These are phyloP conservation scores for Linderina pennispora DNA, from an alignment of 192 early-diverging fungal species.

Conservation along the genomic window DNA sequence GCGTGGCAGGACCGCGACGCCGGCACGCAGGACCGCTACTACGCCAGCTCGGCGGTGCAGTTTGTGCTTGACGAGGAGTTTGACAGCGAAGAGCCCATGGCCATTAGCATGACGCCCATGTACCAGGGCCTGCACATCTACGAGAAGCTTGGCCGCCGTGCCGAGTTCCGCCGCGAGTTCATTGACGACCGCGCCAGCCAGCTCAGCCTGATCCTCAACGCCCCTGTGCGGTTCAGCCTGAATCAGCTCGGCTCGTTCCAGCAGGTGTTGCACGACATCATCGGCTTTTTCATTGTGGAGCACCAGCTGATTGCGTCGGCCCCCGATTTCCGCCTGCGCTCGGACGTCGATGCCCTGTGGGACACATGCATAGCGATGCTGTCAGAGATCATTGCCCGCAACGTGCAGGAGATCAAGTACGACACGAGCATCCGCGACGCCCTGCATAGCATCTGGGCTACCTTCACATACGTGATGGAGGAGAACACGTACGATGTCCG, in stretches of 20 bases:
- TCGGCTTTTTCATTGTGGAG: constrained; percentile 97
- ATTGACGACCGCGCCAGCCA: constrained; percentile 88
- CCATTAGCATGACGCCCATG: constrained; percentile 90
- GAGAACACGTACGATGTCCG: constrained; percentile 37
- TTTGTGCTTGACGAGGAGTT: constrained; percentile 78
- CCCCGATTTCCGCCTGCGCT: constrained; percentile 79
- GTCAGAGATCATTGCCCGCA: constrained; percentile 68
- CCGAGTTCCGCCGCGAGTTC: constrained; percentile 80
- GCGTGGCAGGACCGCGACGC: constrained; percentile 41
- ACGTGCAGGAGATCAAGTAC: constrained; percentile 69
- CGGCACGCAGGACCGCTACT: constrained; percentile 29
- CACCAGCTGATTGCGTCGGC: constrained; percentile 82
- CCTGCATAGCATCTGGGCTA: constrained; percentile 71
- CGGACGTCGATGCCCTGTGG: constrained; percentile 87
- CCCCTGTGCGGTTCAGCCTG: constrained; percentile 59
- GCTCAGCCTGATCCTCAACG: constrained; percentile 75
- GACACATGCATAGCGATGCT: constrained; percentile 77
- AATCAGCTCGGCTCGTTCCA: constrained; percentile 55
- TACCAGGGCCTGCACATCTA: constrained; percentile 97
- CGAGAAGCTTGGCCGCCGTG: constrained; percentile 82
- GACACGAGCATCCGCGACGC: constrained; percentile 68
- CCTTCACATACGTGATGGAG: constrained; percentile 91
- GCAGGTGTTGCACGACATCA: constrained; percentile 78
- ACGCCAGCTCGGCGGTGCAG: constrained; percentile 75
- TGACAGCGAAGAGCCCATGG: constrained; percentile 64